Evolutionary conservation across 2,329 filamentous ascomycete species (phyloP), one percentile per base, ranked within the genome.

Genomic region (Cadophora luteo-olivacea): DNA sequence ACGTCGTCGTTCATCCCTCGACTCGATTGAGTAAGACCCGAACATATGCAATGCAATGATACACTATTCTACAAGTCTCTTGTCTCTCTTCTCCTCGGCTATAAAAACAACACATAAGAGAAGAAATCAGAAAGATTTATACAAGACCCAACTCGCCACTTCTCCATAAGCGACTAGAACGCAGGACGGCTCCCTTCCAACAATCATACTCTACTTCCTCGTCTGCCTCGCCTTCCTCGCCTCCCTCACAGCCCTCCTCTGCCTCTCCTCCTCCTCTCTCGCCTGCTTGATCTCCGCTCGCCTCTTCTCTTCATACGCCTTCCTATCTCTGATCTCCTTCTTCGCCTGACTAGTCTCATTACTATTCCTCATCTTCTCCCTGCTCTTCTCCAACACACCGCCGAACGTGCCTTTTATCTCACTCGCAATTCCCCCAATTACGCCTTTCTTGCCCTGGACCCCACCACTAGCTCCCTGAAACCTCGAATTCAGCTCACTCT

Each of bases 351-450:
- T 52, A 66, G 73, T 73, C 16, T 65, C 65, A 38, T 61, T 64
- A 33, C 70, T 72, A 4, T 38, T 74, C 33, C 74, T 68, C 54
- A 77, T 73, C 7, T 75, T 76, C 22, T 78, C 75, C 62, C 80
- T 77, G 38, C 80, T 81, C 19, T 77, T 75, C 67, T 64, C 52
- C 4, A 62, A 25, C 14, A 72, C 45, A 24, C 65, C 65, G n/a
- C 49, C 71, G 36, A 78, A 73, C 41, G 78, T 75, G 1, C 64
- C 66, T 63, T 73, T 77, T n/a, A 77, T 71, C 52, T 79, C 73
- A n/a, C 77, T 75, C 45, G 78, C 73, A 3, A 74, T 4, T 22
- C 63, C 51, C 0, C 64, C 52, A 19, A 70, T 41, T 3, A 57
- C 41, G 0, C 57, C 61, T 8, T 33, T 57, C 33, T 65, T 36